Evolutionary conservation across 2,329 filamentous ascomycete genomes (phyloP).

Genomic region (Cercospora zeae-maydis): DNA sequence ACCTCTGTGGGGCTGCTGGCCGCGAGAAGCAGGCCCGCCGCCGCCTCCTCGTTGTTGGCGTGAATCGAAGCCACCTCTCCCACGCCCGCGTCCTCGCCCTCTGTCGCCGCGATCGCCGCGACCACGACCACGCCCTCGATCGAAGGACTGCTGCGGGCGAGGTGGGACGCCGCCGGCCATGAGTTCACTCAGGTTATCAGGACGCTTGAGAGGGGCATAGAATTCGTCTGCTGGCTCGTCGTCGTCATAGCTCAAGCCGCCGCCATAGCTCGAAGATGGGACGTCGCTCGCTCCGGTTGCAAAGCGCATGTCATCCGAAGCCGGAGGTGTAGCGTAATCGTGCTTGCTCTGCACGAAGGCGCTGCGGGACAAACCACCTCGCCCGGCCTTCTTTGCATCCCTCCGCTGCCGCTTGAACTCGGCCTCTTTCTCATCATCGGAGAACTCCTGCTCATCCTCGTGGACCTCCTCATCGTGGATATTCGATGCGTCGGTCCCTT

Average conservation of each 20-base stretch:
- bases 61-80: constrained; percentile 14
- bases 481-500: constrained; percentile 92
- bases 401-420: constrained; percentile 38
- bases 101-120: constrained; percentile 30
- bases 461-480: constrained; percentile 87
- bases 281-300: constrained; percentile 24
- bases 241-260: constrained; percentile 39
- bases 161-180: constrained; percentile 33
- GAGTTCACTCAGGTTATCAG: constrained; percentile 40
- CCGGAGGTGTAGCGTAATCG: constrained; percentile 18
- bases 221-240: constrained; percentile 44
- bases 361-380: constrained; percentile 24
- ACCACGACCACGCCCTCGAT: constrained; percentile 34
- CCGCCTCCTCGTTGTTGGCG: constrained; percentile 17
- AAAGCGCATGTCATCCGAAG: constrained; percentile 10
- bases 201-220: constrained; percentile 48
- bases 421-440: constrained; percentile 90
- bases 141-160: constrained; percentile 33
- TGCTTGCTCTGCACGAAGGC: constrained; percentile 22
- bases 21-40: constrained; percentile 10
- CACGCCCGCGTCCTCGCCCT: constrained; percentile 16
- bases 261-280: constrained; percentile 27
- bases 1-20: constrained; percentile 2
- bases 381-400: constrained; percentile 32
- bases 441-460: constrained; percentile 89